Evolutionary conservation across 2,329 filamentous ascomycete species (phyloP).

Genomic region (Penicillium palitans): DNA sequence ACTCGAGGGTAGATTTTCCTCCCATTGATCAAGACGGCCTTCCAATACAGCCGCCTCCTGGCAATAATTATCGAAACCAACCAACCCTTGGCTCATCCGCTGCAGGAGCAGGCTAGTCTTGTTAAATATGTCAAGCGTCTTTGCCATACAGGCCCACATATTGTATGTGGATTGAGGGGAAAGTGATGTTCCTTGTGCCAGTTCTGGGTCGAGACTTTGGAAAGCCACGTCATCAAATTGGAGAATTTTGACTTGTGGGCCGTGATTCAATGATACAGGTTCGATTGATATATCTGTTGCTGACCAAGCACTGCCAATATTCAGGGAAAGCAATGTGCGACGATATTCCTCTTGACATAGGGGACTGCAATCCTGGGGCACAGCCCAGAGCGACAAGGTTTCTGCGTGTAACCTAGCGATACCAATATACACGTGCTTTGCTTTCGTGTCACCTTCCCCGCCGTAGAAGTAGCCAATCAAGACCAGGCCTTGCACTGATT

Average conservation of each 20-base stretch:
- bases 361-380: neutral
- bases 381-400: slow-evolving; percentile 10
- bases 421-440: slow-evolving; percentile 24
- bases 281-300: too few relatives aligned
- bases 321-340: slow-evolving; percentile 23
- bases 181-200: too few relatives aligned
- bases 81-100: slow-evolving; percentile 16
- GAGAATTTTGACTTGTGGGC: too few relatives aligned
- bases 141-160: slow-evolving; percentile 24
- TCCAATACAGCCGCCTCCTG: slow-evolving; percentile 13
- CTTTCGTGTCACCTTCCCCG: slow-evolving; percentile 21
- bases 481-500: slow-evolving; percentile 21
- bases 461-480: slow-evolving; percentile 22
- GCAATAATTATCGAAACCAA: slow-evolving; percentile 21
- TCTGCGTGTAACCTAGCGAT: slow-evolving; percentile 25
- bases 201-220: too few relatives aligned
- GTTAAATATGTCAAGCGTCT: slow-evolving; percentile 20
- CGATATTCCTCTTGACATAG: slow-evolving; percentile 20
- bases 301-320: slow-evolving; percentile 1
- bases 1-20: slow-evolving; percentile 10
- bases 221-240: too few relatives aligned
- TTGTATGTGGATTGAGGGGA: too few relatives aligned
- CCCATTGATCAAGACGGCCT: slow-evolving; percentile 19
- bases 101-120: slow-evolving; percentile 18
- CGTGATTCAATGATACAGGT: too few relatives aligned